Percentiles rank a stretch among this genome's conserved stretches.
phyloP scores from a whole-genome alignment of 345 rosid genomes.

The Gossypium rotundifolium region DNA sequence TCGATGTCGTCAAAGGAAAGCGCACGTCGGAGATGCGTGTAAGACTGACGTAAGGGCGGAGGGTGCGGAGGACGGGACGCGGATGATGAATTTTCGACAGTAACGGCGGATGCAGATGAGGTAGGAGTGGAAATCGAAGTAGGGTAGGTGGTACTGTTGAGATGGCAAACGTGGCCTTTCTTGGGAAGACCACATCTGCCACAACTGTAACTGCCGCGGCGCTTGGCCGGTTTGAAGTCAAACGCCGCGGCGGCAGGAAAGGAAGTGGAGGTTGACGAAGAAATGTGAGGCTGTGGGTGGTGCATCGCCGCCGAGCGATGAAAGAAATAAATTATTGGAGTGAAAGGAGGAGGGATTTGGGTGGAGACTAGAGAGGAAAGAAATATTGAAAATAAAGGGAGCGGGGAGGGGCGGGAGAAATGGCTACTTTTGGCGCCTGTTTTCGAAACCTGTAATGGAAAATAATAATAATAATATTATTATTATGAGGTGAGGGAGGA shows the following conservation, averaged over 20 bases:
- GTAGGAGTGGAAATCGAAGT: constrained; percentile 20
- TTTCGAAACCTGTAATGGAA: constrained; percentile 20
- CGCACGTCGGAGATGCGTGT: constrained; percentile 68
- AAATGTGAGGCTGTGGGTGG: constrained; percentile 36
- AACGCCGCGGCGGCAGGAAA: constrained; percentile 27
- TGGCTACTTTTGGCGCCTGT: constrained; percentile 56
- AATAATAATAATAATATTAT: not conserved
- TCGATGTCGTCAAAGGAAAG: constrained; percentile 77
- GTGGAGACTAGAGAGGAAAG: constrained; percentile 6
- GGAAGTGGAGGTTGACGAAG: constrained; percentile 30
- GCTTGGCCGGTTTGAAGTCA: constrained; percentile 39
- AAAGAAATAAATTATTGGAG: not conserved
- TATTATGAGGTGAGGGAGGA: no score
- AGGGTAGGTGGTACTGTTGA: constrained; percentile 12
- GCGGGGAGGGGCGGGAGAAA: constrained; percentile 50
- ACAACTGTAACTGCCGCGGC: constrained; percentile 90
- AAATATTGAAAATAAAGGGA: constrained; percentile 12
- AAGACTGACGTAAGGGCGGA: constrained; percentile 41
- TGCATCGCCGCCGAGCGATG: constrained; percentile 25
- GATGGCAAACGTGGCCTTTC: constrained; percentile 72
- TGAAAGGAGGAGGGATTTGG: not conserved
- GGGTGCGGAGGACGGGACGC: constrained; percentile 13
- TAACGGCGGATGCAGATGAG: constrained; percentile 16
- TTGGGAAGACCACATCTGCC: constrained; percentile 99
- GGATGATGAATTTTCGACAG: constrained; percentile 26